These are phyloP conservation scores for Sarcomyxa edulis DNA, from an alignment of 768 basidiomycete species.

Conservation along the genomic window DNA sequence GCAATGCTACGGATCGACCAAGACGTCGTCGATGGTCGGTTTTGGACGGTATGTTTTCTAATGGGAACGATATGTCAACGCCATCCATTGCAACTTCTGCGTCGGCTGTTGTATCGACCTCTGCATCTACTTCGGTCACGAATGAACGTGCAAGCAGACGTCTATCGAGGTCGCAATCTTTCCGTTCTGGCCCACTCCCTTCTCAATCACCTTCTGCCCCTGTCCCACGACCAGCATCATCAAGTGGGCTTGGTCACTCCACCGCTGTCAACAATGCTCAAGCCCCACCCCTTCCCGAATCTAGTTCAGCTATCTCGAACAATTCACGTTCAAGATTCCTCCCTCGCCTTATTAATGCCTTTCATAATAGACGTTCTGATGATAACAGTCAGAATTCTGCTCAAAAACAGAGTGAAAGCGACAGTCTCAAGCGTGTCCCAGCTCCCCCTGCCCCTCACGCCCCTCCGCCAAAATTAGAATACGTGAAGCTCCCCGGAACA, in stretches of 20 bases:
- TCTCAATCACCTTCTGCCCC: slow-evolving; percentile 13
- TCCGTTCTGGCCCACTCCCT: slow-evolving; percentile 30
- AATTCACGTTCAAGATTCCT: slow-evolving; percentile 57
- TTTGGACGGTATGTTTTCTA: slow-evolving; percentile 35
- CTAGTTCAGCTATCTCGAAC: slow-evolving; percentile 19
- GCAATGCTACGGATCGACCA: slow-evolving; percentile 24
- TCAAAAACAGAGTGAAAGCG: slow-evolving; percentile 33
- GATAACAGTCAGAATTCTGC: slow-evolving; percentile 38
- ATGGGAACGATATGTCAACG: too few relatives aligned
- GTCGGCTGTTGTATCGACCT: slow-evolving; percentile 16
- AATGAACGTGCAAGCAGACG: slow-evolving; percentile 19
- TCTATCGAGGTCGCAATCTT: slow-evolving; percentile 35
- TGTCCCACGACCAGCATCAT: slow-evolving; percentile 19
- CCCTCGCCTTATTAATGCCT: slow-evolving; percentile 65
- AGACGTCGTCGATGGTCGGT: slow-evolving; percentile 72
- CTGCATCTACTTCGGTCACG: slow-evolving; percentile 19
- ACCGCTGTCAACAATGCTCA: slow-evolving; percentile 16
- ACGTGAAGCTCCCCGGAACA: slow-evolving; percentile 88
- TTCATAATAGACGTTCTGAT: slow-evolving; percentile 54
- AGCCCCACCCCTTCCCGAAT: slow-evolving; percentile 15
- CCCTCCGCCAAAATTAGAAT: slow-evolving; percentile 83
- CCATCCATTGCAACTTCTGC: slow-evolving; percentile 11
- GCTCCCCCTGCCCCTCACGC: slow-evolving; percentile 37
- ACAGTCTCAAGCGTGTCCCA: slow-evolving; percentile 27
- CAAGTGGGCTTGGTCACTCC: slow-evolving; percentile 18